Percentiles rank a stretch among this genome's conserved stretches.
These are phyloP conservation scores for Xylaria sp. DNA, from an alignment of 2,329 filamentous ascomycete genomes.

Conservation along the genomic window DNA sequence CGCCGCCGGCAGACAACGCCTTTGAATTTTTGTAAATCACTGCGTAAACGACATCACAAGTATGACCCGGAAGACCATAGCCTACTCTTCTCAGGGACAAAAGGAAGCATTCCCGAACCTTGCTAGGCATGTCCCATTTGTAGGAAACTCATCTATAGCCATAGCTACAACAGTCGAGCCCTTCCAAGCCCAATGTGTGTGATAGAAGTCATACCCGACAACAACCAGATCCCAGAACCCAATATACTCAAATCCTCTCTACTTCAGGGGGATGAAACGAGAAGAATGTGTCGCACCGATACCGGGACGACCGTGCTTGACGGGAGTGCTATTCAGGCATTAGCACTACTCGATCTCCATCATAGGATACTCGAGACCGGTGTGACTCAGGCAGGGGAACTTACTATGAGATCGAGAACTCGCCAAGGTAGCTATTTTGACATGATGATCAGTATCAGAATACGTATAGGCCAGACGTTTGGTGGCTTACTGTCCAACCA, in stretches of 20 bases:
- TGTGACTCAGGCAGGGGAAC: conserved; percentile 49
- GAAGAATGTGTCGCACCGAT: conserved; percentile 99
- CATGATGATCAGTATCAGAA: conserved; percentile 7
- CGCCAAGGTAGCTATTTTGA: conserved; percentile 65
- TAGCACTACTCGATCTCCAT: conserved; percentile 48
- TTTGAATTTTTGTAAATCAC: conserved; percentile 26
- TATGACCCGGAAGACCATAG: conserved; percentile 9
- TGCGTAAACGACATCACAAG: conserved; percentile 27
- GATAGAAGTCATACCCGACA: conserved; percentile 20
- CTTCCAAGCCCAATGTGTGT: conserved; percentile 13
- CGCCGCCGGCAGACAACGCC: conserved; percentile 23
- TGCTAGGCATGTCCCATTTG: conserved; percentile 27
- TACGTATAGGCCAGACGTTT: background rate
- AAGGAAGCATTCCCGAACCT: conserved; percentile 28
- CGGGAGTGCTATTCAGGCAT: conserved; percentile 80
- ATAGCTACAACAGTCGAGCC: conserved; percentile 26
- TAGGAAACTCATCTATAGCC: conserved; percentile 27
- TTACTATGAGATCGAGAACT: conserved; percentile 99
- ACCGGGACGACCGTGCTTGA: conserved; percentile 99
- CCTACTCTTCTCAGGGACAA: conserved; percentile 18
- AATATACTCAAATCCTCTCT: conserved; percentile 23
- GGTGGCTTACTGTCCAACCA: conserved; percentile 89
- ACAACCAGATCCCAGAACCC: conserved; percentile 23
- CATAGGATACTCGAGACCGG: background rate
- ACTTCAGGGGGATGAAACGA: conserved; percentile 99